Conservation (phyloP, 1,284 basidiomycete genomes). For the Pterulicium gracile region DNA sequence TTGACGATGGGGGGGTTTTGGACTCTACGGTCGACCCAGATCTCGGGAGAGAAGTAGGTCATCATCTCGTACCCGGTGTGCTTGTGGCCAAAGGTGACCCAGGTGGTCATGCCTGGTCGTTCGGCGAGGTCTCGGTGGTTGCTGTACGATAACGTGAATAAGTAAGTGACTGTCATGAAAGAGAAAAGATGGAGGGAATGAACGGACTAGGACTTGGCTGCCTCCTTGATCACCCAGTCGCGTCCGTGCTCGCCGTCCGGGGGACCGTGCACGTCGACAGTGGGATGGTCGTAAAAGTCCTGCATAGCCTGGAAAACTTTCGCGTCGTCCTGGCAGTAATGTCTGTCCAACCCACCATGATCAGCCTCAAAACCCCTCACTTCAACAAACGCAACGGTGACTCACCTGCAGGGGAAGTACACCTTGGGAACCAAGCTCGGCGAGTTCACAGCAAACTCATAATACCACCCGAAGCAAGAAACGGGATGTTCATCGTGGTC, state of each 20-base stretch:
- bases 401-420: constrained; percentile 1
- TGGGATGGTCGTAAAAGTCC: constrained; percentile 1
- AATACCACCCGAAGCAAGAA: background rate
- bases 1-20: too few relatives aligned
- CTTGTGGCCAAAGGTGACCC: constrained; percentile 20
- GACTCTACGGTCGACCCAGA: too few relatives aligned
- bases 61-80: constrained; percentile 20
- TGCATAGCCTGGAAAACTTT: background rate
- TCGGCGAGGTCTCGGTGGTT: constrained; percentile 15
- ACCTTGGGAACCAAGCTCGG: background rate
- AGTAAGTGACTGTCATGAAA: background rate
- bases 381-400: background rate
- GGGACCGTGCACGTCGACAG: background rate
- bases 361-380: background rate
- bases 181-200: background rate
- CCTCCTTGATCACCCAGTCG: background rate
- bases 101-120: constrained; percentile 18
- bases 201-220: background rate
- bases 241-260: background rate
- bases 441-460: background rate
- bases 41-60: constrained; percentile 21
- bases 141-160: constrained; percentile 12
- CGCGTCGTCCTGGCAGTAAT: background rate
- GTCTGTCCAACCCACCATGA: background rate
- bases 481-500: constrained; percentile 1